Evolutionary conservation across 495 filamentous ascomycete species (phyloP), one percentile per base, ranked within the genome.

Genomic region (Mytilinidion resinicola): DNA sequence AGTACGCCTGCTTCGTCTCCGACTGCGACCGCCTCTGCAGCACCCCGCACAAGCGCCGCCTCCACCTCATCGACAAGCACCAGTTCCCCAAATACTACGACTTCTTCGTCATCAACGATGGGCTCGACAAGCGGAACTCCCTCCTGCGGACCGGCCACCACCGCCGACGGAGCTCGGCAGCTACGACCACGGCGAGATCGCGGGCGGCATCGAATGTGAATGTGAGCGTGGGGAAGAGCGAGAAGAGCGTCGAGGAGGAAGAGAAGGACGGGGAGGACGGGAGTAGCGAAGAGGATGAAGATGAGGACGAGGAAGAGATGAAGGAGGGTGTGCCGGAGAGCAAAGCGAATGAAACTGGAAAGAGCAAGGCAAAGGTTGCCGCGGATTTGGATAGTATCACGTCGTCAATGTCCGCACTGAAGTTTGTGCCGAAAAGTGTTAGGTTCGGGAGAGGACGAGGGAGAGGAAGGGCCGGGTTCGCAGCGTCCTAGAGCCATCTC

Each of bases 51-150:
- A 98, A 95, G 70, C 82, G 93, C 47, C 78, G 86, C 50, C 82
- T 88, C 69, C 93, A 98, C 73, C 73, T 95, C 21, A 88, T 92
- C 57, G 92, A 96, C 70, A 96, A 96, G 72, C 93, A 98, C 66
- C 82, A 87, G 76, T 98, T 93, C 70, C 93, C 92, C 5, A 85
- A 82, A 78, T 87, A 88, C 57, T 98, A 91, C 68, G 92, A 96
- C 68, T 97, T 96, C 69, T 83, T 81, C 20, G 81, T 96, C 34
- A 85, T 95, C 0, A 88, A 91, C 62, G 82, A 90, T 57, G 93
- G 93, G 33, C 87, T 96, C 48, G 93, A 96, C 65, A 85, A 85
- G 43, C 80, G 88, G 47, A 85, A 75, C 20, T 93, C 91, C 6
- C 78, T 98, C 72, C 73, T 98, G 6, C 75, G 80, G 19, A 70